Base-by-base conservation (phyloP, 306 rosid species). In the Dalbergia oliveri region DNA sequence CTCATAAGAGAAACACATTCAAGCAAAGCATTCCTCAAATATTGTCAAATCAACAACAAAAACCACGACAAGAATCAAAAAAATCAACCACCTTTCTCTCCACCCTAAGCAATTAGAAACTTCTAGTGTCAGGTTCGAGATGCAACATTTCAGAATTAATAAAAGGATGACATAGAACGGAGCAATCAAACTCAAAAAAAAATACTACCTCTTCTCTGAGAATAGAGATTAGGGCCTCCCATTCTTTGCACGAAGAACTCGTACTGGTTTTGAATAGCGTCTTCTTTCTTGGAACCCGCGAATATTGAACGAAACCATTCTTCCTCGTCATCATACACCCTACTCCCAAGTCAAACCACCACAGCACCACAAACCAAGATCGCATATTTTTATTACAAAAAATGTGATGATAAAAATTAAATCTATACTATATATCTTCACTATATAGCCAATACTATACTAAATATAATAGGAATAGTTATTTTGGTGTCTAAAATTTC, bases 261-360 rank as follows among this genome's bases (percentile, higher is more conserved):
- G 82, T 93, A 95, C 19, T 95, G 97, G 65, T 95, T 95, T 50
- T 91, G 94, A 68, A 95, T 91, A 9, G 99, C 96, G 9, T 84
- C 80, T 39, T 91, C 94, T 81, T 93, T 93, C 81, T 93, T 79
- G 10, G 96, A 93, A 70, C 56, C 79, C 0, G 84, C 93, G 44
- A 95, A 95, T 49, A 93, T 95, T 2, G 91, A 90, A 57, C 94
- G 89, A 72, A 95, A 95, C 98, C 99, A 95, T 69, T 91, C 98
- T 68, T 91, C 91, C 16, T 88, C 96, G 3, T 95, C 99, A 47
- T 89, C 96, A 44, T 93, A 95, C 0, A 91, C 99, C 89, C 98
- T 51, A 4, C 8, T 10, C 23, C 72, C 10, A 73, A 23, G 4
- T 21, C 8, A 71, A 35, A 49, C 14, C 11, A 49, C 14, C 11